Conservation (phyloP, 1,139 yeast genomes). For the Blastobotrys petasosporus region DNA sequence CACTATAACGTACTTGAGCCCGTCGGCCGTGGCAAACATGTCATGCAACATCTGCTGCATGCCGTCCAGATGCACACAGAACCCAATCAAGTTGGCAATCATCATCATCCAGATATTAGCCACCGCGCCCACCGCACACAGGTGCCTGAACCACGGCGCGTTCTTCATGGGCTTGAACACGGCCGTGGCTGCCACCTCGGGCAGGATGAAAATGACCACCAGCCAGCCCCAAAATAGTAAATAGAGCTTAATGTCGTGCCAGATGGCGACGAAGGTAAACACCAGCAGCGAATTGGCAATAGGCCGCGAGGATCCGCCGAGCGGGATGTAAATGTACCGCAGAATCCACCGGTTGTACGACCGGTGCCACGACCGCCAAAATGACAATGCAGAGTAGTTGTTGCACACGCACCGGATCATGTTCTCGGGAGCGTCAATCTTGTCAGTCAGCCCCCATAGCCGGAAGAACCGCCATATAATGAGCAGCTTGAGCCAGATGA, state of each 20-base stretch:
- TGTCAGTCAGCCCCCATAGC: constrained; percentile 85
- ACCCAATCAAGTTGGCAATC: constrained; percentile 92
- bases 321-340: constrained; percentile 72
- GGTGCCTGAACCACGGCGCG: constrained; percentile 51
- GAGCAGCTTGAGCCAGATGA: constrained; percentile 83
- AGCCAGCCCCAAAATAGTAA: constrained; percentile 95
- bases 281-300: constrained; percentile 74
- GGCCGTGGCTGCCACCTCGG: constrained; percentile 67
- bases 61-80: constrained; percentile 88
- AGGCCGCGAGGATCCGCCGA: constrained; percentile 71
- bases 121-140: constrained; percentile 85
- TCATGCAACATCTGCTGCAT: constrained; percentile 57
- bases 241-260: constrained; percentile 94
- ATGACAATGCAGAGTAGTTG: constrained; percentile 84
- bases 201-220: constrained; percentile 78
- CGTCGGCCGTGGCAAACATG: constrained; percentile 65
- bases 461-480: constrained; percentile 96
- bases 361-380: constrained; percentile 99
- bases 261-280: constrained; percentile 93
- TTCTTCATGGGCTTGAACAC: constrained; percentile 20
- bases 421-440: constrained; percentile 94
- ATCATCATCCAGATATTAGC: constrained; percentile 96
- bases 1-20: constrained; percentile 57
- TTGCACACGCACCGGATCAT: constrained; percentile 96
- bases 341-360: constrained; percentile 87